phyloP scores from a whole-genome alignment of 306 rosid species.

The Neltuma alba region DNA sequence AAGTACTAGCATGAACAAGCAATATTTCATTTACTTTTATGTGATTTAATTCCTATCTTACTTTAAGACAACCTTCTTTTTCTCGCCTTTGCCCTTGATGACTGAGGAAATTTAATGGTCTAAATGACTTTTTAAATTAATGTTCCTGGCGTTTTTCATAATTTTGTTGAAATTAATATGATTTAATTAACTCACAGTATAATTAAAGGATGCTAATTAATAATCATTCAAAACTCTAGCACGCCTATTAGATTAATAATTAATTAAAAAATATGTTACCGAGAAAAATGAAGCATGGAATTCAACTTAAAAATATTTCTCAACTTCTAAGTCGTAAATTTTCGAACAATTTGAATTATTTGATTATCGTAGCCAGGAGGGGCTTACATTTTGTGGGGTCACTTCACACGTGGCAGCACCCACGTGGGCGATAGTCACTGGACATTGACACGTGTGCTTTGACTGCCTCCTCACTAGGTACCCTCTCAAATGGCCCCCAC shows the following conservation, averaged over 20 bases:
- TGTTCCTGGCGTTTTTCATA: neutral
- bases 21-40: neutral
- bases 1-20: neutral
- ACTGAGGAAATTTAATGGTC: neutral
- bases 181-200: neutral
- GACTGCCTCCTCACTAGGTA: slow-evolving; percentile 14
- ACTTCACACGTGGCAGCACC: slow-evolving; percentile 60
- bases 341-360: too few species aligned
- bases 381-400: too few species aligned
- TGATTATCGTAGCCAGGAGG: too few species aligned
- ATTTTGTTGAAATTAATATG: neutral
- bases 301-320: too few species aligned
- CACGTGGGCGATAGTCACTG: too few species aligned
- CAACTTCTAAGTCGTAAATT: too few species aligned
- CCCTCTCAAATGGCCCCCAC: neutral
- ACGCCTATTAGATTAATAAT: neutral
- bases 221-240: neutral
- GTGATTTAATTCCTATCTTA: too few species aligned
- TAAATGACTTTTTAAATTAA: too few species aligned
- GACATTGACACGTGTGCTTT: slow-evolving; percentile 59
- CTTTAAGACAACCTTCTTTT: neutral
- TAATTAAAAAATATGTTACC: too few species aligned
- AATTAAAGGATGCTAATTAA: neutral
- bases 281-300: neutral
- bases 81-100: too few species aligned